phyloP scores from a whole-genome alignment of 1,284 basidiomycete species.

The Cryptococcus floricola region DNA sequence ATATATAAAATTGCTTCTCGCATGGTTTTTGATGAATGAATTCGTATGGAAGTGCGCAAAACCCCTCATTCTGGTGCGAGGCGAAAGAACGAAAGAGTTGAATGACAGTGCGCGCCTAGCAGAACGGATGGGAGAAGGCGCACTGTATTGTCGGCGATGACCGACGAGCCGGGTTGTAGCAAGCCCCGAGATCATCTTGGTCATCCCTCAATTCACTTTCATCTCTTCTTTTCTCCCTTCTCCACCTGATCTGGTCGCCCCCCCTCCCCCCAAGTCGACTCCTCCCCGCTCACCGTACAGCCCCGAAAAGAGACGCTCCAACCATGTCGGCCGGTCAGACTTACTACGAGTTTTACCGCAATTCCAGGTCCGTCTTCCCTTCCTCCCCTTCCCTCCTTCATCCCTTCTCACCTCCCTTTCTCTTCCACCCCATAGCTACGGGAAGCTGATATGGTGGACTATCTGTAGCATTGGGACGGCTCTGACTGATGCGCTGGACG shows the following conservation, averaged over 20 bases:
- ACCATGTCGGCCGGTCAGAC: conserved; percentile 51
- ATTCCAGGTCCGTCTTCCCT: conserved; percentile 30
- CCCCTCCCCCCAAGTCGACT: too few species aligned
- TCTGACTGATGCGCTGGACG: conserved; percentile 96
- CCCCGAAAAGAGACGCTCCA: neutral
- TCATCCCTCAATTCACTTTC: too few species aligned
- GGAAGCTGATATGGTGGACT: neutral
- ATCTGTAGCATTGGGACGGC: conserved; percentile 83
- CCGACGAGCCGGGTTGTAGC: too few species aligned
- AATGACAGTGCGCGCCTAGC: too few species aligned
- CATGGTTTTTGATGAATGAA: neutral
- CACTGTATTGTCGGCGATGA: too few species aligned
- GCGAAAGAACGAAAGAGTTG: neutral
- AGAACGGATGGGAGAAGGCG: too few species aligned
- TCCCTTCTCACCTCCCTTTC: neutral
- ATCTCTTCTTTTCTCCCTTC: too few species aligned
- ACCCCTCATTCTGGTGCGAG: too few species aligned
- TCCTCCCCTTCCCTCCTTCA: neutral
- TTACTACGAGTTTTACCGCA: conserved; percentile 85
- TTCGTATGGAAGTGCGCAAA: neutral
- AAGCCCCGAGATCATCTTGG: too few species aligned
- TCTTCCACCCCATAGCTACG: neutral
- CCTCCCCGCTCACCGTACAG: too few species aligned
- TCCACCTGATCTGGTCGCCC: too few species aligned
- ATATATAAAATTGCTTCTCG: neutral